Evolutionary conservation across 2,329 filamentous ascomycete species (phyloP).

Genomic region (Ramularia endophylla): DNA sequence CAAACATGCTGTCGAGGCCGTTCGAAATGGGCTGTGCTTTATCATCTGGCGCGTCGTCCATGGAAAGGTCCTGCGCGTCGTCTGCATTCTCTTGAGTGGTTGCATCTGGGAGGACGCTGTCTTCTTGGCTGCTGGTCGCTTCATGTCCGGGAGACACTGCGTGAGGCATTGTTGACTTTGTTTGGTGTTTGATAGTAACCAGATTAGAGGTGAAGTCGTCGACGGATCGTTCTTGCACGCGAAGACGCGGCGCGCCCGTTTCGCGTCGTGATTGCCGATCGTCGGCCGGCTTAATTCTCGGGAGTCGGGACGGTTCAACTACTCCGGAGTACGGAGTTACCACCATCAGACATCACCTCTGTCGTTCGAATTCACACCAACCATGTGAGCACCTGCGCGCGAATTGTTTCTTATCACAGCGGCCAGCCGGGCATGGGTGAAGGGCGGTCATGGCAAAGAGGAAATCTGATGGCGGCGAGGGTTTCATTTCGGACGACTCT

Average conservation of each 20-base stretch:
- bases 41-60: slow-evolving; percentile 10
- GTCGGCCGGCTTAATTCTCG: too few species aligned
- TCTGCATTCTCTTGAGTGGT: slow-evolving; percentile 14
- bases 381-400: too few species aligned
- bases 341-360: too few species aligned
- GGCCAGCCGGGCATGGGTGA: too few species aligned
- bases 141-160: slow-evolving; percentile 33
- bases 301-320: too few species aligned
- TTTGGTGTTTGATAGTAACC: slow-evolving; percentile 1
- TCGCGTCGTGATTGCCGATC: too few species aligned
- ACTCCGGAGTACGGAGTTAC: too few species aligned
- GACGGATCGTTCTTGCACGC: neutral
- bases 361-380: too few species aligned
- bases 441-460: slow-evolving; percentile 4
- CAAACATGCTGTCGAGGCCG: slow-evolving; percentile 53
- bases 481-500: slow-evolving; percentile 37
- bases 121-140: slow-evolving; percentile 26
- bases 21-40: slow-evolving; percentile 9
- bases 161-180: slow-evolving; percentile 39
- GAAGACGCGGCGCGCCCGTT: slow-evolving; percentile 1
- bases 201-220: slow-evolving; percentile 1
- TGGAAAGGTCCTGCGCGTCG: slow-evolving; percentile 16
- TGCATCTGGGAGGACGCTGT: slow-evolving; percentile 31
- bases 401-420: too few species aligned
- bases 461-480: slow-evolving; percentile 6